phyloP scores from a whole-genome alignment of 352 stramenopile genomes.

The Globisporangium middletonii region DNA sequence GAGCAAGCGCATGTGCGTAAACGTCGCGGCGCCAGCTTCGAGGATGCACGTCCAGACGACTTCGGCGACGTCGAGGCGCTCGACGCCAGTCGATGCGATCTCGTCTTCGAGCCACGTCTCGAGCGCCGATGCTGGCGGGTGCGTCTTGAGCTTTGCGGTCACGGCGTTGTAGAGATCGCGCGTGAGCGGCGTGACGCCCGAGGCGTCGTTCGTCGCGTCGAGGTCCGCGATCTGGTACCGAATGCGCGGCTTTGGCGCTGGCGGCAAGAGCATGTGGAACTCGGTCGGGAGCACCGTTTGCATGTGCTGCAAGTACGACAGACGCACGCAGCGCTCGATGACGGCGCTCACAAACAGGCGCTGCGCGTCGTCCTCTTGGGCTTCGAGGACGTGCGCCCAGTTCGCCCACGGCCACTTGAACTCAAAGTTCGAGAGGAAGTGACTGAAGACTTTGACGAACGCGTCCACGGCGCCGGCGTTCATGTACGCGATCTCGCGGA shows the following conservation, averaged over 20 bases:
- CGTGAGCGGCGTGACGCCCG: constrained; percentile 16
- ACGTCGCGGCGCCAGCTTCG: constrained; percentile 70
- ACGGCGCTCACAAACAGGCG: constrained; percentile 81
- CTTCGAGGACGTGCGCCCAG: constrained; percentile 76
- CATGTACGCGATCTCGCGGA: constrained; percentile 77
- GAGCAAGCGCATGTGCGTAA: constrained; percentile 76
- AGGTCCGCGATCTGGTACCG: constrained; percentile 32
- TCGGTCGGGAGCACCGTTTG: constrained; percentile 60
- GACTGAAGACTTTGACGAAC: constrained; percentile 79
- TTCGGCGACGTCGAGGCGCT: constrained; percentile 45
- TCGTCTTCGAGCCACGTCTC: constrained; percentile 60
- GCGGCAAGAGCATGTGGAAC: constrained; percentile 75
- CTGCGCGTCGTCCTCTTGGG: constrained; percentile 72
- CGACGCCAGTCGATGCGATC: constrained; percentile 33
- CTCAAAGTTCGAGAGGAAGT: constrained; percentile 86
- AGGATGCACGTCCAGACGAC: constrained; percentile 74
- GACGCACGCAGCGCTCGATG: constrained; percentile 76
- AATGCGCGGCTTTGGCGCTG: constrained; percentile 61
- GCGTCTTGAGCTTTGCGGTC: constrained; percentile 62
- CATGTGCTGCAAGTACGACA: constrained; percentile 86
- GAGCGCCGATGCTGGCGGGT: constrained; percentile 43
- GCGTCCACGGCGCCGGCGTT: constrained; percentile 41
- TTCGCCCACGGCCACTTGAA: constrained; percentile 82
- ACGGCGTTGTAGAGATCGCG: constrained; percentile 54
- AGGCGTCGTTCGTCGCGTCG: constrained; percentile 17